A percentile compares a stretch with the other conserved stretches of the same genome.
These are phyloP conservation scores for Starmerella bombi DNA, from an alignment of 805 yeast genomes.

Conservation along the genomic window DNA sequence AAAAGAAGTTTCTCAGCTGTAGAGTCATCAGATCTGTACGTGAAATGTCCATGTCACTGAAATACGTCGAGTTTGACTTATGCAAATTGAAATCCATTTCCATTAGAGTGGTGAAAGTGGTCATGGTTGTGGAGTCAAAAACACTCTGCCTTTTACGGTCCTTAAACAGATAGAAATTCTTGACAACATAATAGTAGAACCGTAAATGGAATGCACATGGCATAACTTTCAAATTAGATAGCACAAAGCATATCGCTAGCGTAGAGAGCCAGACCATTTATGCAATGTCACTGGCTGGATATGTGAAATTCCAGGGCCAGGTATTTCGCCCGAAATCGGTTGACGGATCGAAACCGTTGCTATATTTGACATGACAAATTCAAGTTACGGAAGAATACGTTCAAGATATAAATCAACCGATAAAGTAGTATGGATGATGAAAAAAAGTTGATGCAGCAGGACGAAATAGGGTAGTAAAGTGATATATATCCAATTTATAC, in stretches of 20 bases:
- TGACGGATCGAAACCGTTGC: no score
- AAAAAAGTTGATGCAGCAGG: no score
- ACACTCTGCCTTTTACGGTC: constrained; percentile 6
- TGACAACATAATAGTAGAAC: constrained; percentile 40
- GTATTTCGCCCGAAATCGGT: no score
- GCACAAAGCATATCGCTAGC: constrained; percentile 20
- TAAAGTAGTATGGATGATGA: no score
- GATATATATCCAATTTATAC: no score
- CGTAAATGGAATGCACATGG: constrained; percentile 56
- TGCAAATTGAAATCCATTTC: constrained; percentile 82
- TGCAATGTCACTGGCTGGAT: no score
- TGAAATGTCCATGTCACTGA: constrained; percentile 65
- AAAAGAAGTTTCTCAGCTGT: constrained; percentile 45
- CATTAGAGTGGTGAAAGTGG: constrained; percentile 53
- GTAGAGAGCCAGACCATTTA: constrained; percentile 1
- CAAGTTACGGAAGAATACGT: no score
- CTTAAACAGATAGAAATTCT: constrained; percentile 30
- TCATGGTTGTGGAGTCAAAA: constrained; percentile 11
- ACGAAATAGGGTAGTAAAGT: no score
- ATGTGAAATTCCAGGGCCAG: no score
- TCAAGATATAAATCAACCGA: no score
- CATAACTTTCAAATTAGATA: constrained; percentile 45
- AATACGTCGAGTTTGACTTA: constrained; percentile 78
- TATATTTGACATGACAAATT: no score
- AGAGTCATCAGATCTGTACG: constrained; percentile 50